Percentiles rank a stretch among this genome's conserved stretches.
Conservation (phyloP, 2,329 filamentous ascomycete species). For the Alternaria solani region DNA sequence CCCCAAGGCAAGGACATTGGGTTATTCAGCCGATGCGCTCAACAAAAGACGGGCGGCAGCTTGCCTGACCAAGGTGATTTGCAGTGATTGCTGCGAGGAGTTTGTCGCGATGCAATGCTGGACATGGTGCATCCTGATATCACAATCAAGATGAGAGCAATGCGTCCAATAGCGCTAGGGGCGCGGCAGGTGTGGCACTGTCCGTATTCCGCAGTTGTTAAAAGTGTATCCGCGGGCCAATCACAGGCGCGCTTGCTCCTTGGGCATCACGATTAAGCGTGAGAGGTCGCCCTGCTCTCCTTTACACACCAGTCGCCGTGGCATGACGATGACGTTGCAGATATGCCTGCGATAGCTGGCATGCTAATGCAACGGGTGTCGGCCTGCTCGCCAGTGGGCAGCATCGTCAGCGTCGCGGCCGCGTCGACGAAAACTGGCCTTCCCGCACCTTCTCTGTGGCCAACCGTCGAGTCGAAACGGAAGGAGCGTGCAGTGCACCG, state of each 20-base stretch:
- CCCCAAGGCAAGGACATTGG: constrained; percentile 2
- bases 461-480: constrained; percentile 13
- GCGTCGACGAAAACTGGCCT: constrained; percentile 3
- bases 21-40: constrained; percentile 6
- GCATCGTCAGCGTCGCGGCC: constrained; percentile 3
- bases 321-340: constrained; percentile 17
- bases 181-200: constrained; percentile 5
- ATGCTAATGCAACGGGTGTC: constrained; percentile 17
- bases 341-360: constrained; percentile 2
- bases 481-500: constrained; percentile 18
- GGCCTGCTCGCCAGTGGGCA: constrained; percentile 8
- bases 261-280: background rate
- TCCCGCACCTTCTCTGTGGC: constrained; percentile 8
- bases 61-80: background rate
- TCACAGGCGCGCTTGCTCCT: background rate
- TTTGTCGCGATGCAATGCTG: constrained; percentile 1
- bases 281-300: background rate
- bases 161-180: background rate
- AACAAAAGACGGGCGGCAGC: constrained; percentile 6
- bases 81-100: background rate
- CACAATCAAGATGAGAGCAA: background rate
- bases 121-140: constrained; percentile 1
- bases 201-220: constrained; percentile 11
- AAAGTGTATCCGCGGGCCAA: constrained; percentile 9
- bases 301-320: constrained; percentile 7